These are phyloP conservation scores for Solanum dulcamara DNA, from an alignment of 257 asterid genomes.

Conservation along the genomic window DNA sequence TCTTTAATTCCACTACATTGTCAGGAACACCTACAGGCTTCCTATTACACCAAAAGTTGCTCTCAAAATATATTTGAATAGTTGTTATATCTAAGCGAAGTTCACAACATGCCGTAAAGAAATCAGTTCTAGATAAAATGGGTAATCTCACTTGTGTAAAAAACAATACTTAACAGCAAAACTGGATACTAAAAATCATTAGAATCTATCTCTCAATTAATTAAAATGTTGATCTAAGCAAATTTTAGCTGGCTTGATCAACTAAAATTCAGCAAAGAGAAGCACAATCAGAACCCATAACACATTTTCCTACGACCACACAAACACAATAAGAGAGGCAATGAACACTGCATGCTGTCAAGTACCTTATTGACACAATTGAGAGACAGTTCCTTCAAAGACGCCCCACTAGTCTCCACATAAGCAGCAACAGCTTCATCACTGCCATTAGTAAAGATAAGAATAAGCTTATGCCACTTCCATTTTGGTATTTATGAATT, in stretches of 20 bases:
- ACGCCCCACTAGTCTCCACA: constrained; percentile 63
- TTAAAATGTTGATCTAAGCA: neutral
- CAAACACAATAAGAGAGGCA: neutral
- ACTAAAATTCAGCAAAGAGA: neutral
- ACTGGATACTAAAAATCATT: neutral
- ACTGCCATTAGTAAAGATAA: constrained; percentile 25
- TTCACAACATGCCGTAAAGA: neutral
- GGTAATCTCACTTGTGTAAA: neutral
- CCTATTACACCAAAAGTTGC: neutral
- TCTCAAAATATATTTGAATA: neutral
- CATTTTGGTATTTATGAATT: neutral
- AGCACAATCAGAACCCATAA: neutral
- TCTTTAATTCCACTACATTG: neutral
- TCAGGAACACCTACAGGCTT: neutral
- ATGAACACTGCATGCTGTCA: neutral
- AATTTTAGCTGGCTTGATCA: neutral
- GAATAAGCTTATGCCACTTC: neutral
- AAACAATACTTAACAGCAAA: neutral
- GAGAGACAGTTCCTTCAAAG: constrained; percentile 56
- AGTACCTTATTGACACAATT: constrained; percentile 53
- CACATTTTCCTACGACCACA: neutral
- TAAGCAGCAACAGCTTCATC: constrained; percentile 97
- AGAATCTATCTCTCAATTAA: neutral
- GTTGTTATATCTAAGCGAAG: neutral
- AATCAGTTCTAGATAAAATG: neutral